Conservation (phyloP, 129 eudicot species). For the Silybum marianum region DNA sequence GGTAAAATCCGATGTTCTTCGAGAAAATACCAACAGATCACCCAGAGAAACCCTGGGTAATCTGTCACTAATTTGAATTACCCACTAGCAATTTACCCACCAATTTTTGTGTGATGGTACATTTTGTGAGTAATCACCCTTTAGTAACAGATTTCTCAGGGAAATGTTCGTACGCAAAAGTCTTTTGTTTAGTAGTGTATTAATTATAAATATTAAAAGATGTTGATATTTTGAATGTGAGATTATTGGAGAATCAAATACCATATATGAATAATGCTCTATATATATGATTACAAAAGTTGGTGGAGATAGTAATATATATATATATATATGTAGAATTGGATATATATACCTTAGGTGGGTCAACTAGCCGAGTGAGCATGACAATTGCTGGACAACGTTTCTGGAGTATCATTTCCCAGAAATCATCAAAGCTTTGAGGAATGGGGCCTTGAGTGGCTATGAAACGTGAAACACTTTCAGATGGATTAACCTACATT, state of each 20-base stretch:
- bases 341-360: conserved; percentile 70
- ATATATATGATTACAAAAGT: not conserved
- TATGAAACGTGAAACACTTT: conserved; percentile 81
- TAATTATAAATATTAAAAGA: not conserved
- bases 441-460: conserved; percentile 99
- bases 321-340: not conserved
- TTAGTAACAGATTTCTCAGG: too few species aligned
- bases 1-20: too few species aligned
- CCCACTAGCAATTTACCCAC: too few species aligned
- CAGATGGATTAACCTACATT: conserved; percentile 63
- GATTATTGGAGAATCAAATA: not conserved
- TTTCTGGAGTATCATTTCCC: conserved; percentile 95
- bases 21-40: too few species aligned
- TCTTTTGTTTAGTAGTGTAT: too few species aligned
- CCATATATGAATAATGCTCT: not conserved
- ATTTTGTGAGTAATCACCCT: too few species aligned
- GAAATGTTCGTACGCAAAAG: too few species aligned
- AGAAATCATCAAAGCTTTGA: conserved; percentile 87
- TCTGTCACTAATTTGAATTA: too few species aligned
- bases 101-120: too few species aligned
- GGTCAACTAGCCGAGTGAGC: conserved; percentile 87
- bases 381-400: conserved; percentile 83
- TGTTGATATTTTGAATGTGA: not conserved
- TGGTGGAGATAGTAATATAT: not conserved
- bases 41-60: too few species aligned